Conservation (phyloP, 2,329 filamentous ascomycete species). For the Aspergillus awamori region DNA sequence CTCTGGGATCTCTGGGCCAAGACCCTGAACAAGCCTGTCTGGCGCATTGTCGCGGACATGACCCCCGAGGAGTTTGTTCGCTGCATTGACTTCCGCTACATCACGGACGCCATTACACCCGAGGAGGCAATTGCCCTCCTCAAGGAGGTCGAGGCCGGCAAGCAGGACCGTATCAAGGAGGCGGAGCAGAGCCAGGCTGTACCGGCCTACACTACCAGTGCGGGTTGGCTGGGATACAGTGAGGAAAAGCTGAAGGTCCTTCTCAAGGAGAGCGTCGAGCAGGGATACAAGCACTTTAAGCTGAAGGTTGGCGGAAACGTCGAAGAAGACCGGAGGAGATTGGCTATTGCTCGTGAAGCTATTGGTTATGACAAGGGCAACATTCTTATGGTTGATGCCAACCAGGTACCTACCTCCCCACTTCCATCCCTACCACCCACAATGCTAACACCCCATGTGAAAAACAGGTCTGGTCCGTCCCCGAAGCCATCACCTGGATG, state of each 20-base stretch:
- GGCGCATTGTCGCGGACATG: slow-evolving; percentile 89
- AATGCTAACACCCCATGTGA: background rate
- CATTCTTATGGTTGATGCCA: slow-evolving; percentile 89
- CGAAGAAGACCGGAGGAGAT: slow-evolving; percentile 69
- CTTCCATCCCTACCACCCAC: background rate
- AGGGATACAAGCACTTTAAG: slow-evolving; percentile 87
- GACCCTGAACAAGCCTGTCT: slow-evolving; percentile 80
- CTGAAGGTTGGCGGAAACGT: slow-evolving; percentile 80
- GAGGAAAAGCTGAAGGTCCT: slow-evolving; percentile 82
- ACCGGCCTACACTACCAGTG: slow-evolving; percentile 86
- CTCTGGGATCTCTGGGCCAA: slow-evolving; percentile 97
- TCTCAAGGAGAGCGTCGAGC: slow-evolving; percentile 71
- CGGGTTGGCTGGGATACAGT: slow-evolving; percentile 88
- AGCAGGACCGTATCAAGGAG: slow-evolving; percentile 71
- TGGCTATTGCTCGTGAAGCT: slow-evolving; percentile 74
- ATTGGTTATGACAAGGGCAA: slow-evolving; percentile 83
- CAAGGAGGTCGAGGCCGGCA: slow-evolving; percentile 65
- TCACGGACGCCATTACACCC: slow-evolving; percentile 87
- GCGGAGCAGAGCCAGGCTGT: slow-evolving; percentile 75
- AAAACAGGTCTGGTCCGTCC: slow-evolving; percentile 74
- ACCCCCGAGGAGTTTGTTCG: slow-evolving; percentile 80
- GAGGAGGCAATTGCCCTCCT: slow-evolving; percentile 78
- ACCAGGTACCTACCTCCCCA: slow-evolving; percentile 61
- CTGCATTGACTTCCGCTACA: slow-evolving; percentile 93
- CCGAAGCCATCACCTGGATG: slow-evolving; percentile 88